phyloP scores from a whole-genome alignment of 2,329 filamentous ascomycete species.

The Fusarium sarcochroum region DNA sequence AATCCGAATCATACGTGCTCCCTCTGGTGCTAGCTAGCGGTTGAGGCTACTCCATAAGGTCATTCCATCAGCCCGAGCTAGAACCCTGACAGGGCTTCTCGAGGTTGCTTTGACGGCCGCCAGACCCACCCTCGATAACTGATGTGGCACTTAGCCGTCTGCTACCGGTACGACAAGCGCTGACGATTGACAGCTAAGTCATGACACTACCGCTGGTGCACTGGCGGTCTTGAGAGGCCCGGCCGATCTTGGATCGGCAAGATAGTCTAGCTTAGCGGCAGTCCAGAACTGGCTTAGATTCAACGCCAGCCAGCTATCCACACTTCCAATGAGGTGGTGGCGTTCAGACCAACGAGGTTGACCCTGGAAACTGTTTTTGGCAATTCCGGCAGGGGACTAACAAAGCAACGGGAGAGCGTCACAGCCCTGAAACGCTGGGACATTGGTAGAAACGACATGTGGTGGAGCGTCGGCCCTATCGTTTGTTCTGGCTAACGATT shows the following conservation, averaged over 20 bases:
- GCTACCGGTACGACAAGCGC: conserved; percentile 37
- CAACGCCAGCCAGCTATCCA: conserved; percentile 7
- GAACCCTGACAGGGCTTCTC: conserved; percentile 48
- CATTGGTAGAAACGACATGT: conserved; percentile 29
- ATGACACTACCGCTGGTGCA: conserved; percentile 37
- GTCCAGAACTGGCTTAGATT: conserved; percentile 27
- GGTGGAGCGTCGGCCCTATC: conserved; percentile 23
- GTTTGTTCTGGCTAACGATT: background rate
- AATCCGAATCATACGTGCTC: conserved; percentile 14
- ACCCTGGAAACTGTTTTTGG: conserved; percentile 31
- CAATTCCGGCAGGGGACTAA: conserved; percentile 36
- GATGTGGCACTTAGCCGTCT: conserved; percentile 41
- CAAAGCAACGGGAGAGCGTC: conserved; percentile 29
- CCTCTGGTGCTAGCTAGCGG: conserved; percentile 5
- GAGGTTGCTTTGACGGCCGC: conserved; percentile 35
- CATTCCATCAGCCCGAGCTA: conserved; percentile 41
- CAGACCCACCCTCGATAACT: conserved; percentile 30
- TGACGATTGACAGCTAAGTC: conserved; percentile 47
- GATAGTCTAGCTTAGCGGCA: conserved; percentile 37
- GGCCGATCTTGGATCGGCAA: conserved; percentile 49
- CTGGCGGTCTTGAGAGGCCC: conserved; percentile 29
- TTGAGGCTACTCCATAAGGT: background rate
- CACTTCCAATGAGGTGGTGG: conserved; percentile 26
- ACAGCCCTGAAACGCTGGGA: conserved; percentile 44
- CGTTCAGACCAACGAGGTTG: conserved; percentile 20